Conservation (phyloP, 768 basidiomycete species). For the Tricholoma saponaceum region DNA sequence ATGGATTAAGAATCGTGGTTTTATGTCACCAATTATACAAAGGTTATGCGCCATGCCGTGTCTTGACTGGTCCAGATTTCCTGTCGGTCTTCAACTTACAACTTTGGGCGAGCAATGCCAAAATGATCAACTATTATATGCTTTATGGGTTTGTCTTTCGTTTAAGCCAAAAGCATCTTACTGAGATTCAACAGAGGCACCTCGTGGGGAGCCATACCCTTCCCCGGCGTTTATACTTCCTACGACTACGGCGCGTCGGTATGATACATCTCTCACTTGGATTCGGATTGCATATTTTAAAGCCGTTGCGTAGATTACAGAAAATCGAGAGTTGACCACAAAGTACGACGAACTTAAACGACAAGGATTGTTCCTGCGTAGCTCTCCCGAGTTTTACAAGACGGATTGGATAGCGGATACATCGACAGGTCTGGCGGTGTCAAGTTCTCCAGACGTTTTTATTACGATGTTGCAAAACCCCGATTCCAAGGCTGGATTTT, state of each 20-base stretch:
- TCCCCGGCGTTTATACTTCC: conserved; percentile 72
- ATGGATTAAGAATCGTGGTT: neutral
- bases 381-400: conserved; percentile 75
- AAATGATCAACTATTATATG: conserved; percentile 85
- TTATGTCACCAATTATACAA: neutral
- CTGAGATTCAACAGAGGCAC: conserved; percentile 53
- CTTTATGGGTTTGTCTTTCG: conserved; percentile 56
- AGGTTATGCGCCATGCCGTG: conserved; percentile 63
- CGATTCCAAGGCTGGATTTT: conserved; percentile 62
- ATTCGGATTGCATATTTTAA: neutral
- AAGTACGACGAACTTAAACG: conserved; percentile 80
- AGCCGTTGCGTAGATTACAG: conserved; percentile 41
- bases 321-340: conserved; percentile 57
- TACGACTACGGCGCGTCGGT: conserved; percentile 80
- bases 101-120: conserved; percentile 79
- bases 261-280: conserved; percentile 5
- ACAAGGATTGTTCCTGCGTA: conserved; percentile 74
- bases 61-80: conserved; percentile 69
- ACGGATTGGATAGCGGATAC: conserved; percentile 71
- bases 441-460: conserved; percentile 45
- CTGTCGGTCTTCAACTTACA: conserved; percentile 76
- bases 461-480: conserved; percentile 66
- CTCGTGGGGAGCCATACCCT: conserved; percentile 80
- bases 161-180: neutral
- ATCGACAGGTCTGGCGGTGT: conserved; percentile 39